These are phyloP conservation scores for Curvularia hawaiiensis DNA, from an alignment of 2,329 filamentous ascomycete species.

Conservation along the genomic window DNA sequence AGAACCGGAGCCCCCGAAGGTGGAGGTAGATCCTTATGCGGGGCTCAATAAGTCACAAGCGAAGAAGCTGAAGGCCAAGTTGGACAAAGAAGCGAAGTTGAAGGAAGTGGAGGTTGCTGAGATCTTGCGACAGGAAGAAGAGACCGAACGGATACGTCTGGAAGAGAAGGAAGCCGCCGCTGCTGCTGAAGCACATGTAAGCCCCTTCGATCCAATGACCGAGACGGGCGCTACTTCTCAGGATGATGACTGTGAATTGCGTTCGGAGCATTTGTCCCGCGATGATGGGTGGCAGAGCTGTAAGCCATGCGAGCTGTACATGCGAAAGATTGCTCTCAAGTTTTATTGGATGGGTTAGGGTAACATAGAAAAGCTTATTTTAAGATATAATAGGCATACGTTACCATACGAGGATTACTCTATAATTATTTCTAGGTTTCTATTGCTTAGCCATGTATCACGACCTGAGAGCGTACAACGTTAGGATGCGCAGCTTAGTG, in stretches of 20 bases:
- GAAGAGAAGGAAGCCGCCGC: slow-evolving; percentile 27
- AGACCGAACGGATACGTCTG: slow-evolving; percentile 33
- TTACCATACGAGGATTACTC: no score
- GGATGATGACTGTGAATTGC: slow-evolving; percentile 2
- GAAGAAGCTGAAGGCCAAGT: slow-evolving; percentile 44
- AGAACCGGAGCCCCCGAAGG: slow-evolving; percentile 46
- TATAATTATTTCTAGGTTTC: no score
- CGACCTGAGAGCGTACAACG: no score
- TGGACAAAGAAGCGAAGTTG: slow-evolving; percentile 34
- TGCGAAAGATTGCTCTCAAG: slow-evolving; percentile 3
- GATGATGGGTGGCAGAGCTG: slow-evolving; percentile 1
- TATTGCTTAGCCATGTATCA: no score
- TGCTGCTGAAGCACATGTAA: background rate
- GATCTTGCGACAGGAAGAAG: slow-evolving; percentile 24
- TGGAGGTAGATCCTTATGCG: slow-evolving; percentile 43
- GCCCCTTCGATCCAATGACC: background rate
- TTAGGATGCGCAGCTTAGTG: no score
- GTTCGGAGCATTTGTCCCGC: slow-evolving; percentile 4
- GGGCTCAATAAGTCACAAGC: slow-evolving; percentile 37
- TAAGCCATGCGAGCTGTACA: slow-evolving; percentile 6
- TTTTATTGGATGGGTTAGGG: background rate
- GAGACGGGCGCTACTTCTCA: background rate
- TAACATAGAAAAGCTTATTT: background rate
- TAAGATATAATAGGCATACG: no score
- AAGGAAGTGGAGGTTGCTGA: slow-evolving; percentile 32